A percentile compares a stretch with the other conserved stretches of the same genome.
Evolutionary conservation across 345 rosid species (phyloP).

Genomic region (Jatropha curcas): DNA sequence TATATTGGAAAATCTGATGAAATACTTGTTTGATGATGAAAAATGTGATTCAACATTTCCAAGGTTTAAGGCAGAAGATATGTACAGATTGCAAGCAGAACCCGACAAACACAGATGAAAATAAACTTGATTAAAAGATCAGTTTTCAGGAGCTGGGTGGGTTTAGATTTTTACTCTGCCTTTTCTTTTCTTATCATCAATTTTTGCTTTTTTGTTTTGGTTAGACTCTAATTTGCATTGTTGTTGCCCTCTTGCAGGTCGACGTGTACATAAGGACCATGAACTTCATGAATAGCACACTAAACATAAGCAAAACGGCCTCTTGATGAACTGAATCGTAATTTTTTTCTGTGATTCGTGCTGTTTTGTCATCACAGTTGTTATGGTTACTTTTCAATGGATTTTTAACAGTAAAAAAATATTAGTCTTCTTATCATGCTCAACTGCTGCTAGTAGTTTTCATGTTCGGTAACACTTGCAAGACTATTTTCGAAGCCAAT

Average conservation of each 20-base stretch:
- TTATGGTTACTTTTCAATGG: neutral
- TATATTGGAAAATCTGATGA: too few relatives aligned
- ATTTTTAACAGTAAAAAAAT: neutral
- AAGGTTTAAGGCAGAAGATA: constrained; percentile 48
- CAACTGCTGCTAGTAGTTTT: neutral
- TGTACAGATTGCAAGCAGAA: constrained; percentile 10
- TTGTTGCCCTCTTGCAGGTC: too few relatives aligned
- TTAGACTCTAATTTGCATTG: too few relatives aligned
- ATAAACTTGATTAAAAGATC: constrained; percentile 46
- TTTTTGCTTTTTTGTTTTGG: too few relatives aligned
- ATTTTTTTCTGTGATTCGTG: neutral
- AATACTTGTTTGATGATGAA: constrained; percentile 36
- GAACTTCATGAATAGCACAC: neutral
- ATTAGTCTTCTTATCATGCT: neutral
- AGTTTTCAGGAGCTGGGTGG: constrained; percentile 56
- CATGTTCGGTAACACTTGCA: constrained; percentile 4
- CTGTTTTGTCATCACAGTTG: neutral
- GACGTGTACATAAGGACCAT: neutral
- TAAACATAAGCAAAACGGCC: neutral
- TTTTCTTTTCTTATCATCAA: too few relatives aligned
- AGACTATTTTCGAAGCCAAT: neutral
- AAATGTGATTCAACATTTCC: constrained; percentile 55
- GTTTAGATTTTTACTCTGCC: constrained; percentile 19
- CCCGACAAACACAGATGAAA: neutral
- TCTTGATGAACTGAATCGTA: neutral